These are phyloP conservation scores for Rhodomyrtus psidioides DNA, from an alignment of 441 rosid genomes.

Conservation along the genomic window DNA sequence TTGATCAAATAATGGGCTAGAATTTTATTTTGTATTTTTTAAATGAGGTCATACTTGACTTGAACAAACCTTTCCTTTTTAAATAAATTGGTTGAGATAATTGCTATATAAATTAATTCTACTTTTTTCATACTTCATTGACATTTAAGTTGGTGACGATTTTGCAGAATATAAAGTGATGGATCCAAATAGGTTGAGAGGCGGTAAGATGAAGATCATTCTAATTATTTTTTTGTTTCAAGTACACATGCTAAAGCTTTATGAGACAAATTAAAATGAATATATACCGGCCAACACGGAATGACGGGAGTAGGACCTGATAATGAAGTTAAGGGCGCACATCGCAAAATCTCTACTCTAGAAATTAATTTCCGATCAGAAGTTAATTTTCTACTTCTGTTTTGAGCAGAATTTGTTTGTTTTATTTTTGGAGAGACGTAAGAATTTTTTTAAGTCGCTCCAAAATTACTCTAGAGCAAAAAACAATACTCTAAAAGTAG, in stretches of 20 bases:
- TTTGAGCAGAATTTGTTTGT: no score
- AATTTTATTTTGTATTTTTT: accelerated
- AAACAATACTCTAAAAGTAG: no score
- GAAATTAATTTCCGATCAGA: no score
- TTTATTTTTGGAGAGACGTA: no score
- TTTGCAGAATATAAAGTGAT: not conserved
- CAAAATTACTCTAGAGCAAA: no score
- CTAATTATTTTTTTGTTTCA: not conserved
- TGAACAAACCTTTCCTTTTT: not conserved
- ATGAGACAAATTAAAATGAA: not conserved
- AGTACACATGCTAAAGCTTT: not conserved
- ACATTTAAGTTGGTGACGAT: not conserved
- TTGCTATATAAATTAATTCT: not conserved
- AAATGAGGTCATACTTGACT: not conserved
- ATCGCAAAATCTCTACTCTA: no score
- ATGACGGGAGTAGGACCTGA: no score
- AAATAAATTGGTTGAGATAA: not conserved
- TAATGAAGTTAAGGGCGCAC: no score
- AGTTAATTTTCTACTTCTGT: no score
- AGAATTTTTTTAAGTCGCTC: no score
- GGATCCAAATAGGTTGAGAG: not conserved
- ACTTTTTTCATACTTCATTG: not conserved
- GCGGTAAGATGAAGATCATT: not conserved
- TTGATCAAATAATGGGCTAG: not conserved
- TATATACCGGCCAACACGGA: no score